phyloP scores from a whole-genome alignment of 2,329 filamentous ascomycete species.

The Reticulascus tulasneorum region DNA sequence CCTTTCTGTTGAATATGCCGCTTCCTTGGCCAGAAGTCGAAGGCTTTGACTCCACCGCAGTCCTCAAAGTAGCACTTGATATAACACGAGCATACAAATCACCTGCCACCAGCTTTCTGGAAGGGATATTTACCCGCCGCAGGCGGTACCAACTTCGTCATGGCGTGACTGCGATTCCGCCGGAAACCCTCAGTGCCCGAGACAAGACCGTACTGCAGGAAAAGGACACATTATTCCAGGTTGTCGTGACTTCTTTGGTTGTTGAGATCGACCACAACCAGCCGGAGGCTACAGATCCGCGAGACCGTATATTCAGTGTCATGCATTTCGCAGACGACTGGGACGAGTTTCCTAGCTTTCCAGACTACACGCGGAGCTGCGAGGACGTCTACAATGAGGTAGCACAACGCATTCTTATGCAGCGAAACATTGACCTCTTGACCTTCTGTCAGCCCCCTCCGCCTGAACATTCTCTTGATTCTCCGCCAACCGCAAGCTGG shows the following conservation, averaged over 20 bases:
- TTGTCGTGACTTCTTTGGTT: slow-evolving; percentile 1
- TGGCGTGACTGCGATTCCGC: not conserved
- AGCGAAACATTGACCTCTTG: slow-evolving; percentile 2
- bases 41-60: not conserved
- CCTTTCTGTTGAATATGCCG: not conserved
- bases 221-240: slow-evolving; percentile 1
- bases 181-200: not conserved
- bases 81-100: slow-evolving; percentile 2
- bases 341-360: slow-evolving; percentile 3
- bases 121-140: slow-evolving; percentile 2
- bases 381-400: slow-evolving; percentile 4
- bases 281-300: slow-evolving; percentile 1
- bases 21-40: not conserved
- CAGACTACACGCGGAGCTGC: slow-evolving; percentile 3
- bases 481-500: not conserved
- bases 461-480: not conserved
- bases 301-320: slow-evolving; percentile 8
- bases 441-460: slow-evolving; percentile 4
- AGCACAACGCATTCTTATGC: not conserved
- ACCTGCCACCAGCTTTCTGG: slow-evolving; percentile 1
- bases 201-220: not conserved
- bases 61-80: not conserved
- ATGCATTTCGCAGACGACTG: slow-evolving; percentile 8
- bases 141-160: slow-evolving; percentile 2
- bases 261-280: slow-evolving; percentile 6